Evolutionary conservation across 495 filamentous ascomycete species (phyloP).

Genomic region (Niebla homalea): DNA sequence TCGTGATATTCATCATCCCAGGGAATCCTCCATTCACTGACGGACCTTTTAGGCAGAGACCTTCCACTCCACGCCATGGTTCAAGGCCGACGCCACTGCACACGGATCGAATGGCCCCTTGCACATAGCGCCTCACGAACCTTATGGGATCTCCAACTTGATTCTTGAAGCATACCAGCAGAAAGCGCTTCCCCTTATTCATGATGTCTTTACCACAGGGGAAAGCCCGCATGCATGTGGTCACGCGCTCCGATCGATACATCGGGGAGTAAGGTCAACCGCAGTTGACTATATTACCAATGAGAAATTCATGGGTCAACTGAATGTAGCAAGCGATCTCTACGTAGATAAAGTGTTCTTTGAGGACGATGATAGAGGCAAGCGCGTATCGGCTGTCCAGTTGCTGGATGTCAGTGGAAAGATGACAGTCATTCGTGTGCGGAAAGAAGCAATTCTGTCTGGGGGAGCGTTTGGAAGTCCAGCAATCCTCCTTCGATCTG

Average conservation of each 20-base stretch:
- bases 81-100: conserved; percentile 1
- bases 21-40: background rate
- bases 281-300: conserved; percentile 20
- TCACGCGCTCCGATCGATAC: conserved; percentile 23
- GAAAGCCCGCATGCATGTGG: conserved; percentile 25
- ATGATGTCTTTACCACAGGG: conserved; percentile 25
- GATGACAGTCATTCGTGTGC: background rate
- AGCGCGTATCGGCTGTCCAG: background rate
- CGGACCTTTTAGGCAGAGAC: conserved; percentile 15
- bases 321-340: background rate
- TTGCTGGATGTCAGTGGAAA: background rate
- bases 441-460: background rate
- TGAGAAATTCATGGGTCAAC: background rate
- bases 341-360: background rate
- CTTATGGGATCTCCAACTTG: conserved; percentile 22
- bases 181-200: conserved; percentile 18
- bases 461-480: conserved; percentile 45
- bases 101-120: conserved; percentile 21
- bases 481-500: conserved; percentile 41
- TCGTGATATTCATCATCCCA: background rate
- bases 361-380: background rate
- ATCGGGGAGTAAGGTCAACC: conserved; percentile 23
- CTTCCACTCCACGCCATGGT: conserved; percentile 16
- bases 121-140: conserved; percentile 18
- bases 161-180: conserved; percentile 23